These are phyloP conservation scores for Diplosphaera chodatii DNA, from an alignment of 139 green algal species.

Conservation along the genomic window DNA sequence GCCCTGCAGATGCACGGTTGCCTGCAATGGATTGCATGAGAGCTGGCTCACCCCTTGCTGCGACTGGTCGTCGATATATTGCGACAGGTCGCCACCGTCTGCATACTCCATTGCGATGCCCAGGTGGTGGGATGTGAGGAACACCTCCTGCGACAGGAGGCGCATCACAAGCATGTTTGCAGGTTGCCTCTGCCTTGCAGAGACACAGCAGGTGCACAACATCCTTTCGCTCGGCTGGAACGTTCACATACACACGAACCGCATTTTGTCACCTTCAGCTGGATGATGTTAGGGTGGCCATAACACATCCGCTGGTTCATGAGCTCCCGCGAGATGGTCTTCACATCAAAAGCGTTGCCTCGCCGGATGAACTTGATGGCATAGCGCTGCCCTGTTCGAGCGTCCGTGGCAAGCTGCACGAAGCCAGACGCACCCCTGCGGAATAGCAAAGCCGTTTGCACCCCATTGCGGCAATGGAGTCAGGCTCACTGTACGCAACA, in stretches of 20 bases:
- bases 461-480: too few species aligned
- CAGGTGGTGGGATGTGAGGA: constrained; percentile 61
- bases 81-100: constrained; percentile 27
- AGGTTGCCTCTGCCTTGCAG: too few species aligned
- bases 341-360: constrained; percentile 30
- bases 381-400: constrained; percentile 58
- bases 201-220: too few species aligned
- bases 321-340: background rate
- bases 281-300: constrained; percentile 6
- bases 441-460: too few species aligned
- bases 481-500: too few species aligned
- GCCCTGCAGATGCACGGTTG: too few species aligned
- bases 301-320: background rate
- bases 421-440: constrained; percentile 81
- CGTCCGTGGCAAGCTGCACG: constrained; percentile 71
- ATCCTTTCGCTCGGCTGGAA: too few species aligned
- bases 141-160: constrained; percentile 55
- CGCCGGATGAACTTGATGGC: constrained; percentile 79
- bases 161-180: too few species aligned
- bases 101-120: constrained; percentile 78
- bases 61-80: background rate
- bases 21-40: background rate
- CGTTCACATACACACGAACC: too few species aligned
- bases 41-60: background rate
- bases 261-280: constrained; percentile 3